Conservation (phyloP, 2,329 filamentous ascomycete genomes). For the Tolypocladium ophioglossoides region DNA sequence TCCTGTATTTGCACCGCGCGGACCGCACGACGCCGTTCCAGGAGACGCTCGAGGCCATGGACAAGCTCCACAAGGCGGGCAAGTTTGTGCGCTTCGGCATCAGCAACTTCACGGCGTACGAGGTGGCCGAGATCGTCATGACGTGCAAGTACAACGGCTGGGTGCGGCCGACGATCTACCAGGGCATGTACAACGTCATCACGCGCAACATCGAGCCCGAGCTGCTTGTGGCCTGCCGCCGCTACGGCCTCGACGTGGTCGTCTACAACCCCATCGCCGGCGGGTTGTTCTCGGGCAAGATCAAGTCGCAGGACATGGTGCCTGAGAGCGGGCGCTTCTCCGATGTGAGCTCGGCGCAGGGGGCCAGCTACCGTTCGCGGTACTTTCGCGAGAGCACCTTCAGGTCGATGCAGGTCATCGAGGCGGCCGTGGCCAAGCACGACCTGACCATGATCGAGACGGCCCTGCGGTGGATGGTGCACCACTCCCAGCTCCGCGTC, state of each 20-base stretch:
- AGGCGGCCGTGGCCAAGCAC: slow-evolving; percentile 57
- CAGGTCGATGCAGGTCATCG: slow-evolving; percentile 56
- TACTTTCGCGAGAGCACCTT: slow-evolving; percentile 62
- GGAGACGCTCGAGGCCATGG: slow-evolving; percentile 66
- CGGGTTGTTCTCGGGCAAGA: slow-evolving; percentile 71
- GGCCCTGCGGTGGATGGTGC: slow-evolving; percentile 61
- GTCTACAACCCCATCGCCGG: slow-evolving; percentile 77
- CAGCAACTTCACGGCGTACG: slow-evolving; percentile 77
- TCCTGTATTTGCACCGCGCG: slow-evolving; percentile 27
- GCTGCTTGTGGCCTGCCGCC: slow-evolving; percentile 60
- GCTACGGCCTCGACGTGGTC: slow-evolving; percentile 70
- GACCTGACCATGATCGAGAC: slow-evolving; percentile 60
- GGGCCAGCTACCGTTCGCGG: slow-evolving; percentile 49
- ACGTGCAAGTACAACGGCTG: slow-evolving; percentile 70
- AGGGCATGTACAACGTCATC: slow-evolving; percentile 81
- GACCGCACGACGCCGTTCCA: slow-evolving; percentile 62
- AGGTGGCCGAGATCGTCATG: slow-evolving; percentile 76
- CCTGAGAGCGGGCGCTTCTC: slow-evolving; percentile 63
- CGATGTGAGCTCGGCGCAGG: slow-evolving; percentile 38
- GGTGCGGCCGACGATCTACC: slow-evolving; percentile 76
- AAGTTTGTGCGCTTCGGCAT: slow-evolving; percentile 76
- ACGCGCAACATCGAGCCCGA: slow-evolving; percentile 67
- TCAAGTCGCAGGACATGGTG: slow-evolving; percentile 52
- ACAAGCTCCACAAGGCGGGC: slow-evolving; percentile 75
- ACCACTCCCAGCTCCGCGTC: slow-evolving; percentile 53